Base-by-base conservation (phyloP, 2,329 filamentous ascomycete species). In the Colletotrichum theobromicola region DNA sequence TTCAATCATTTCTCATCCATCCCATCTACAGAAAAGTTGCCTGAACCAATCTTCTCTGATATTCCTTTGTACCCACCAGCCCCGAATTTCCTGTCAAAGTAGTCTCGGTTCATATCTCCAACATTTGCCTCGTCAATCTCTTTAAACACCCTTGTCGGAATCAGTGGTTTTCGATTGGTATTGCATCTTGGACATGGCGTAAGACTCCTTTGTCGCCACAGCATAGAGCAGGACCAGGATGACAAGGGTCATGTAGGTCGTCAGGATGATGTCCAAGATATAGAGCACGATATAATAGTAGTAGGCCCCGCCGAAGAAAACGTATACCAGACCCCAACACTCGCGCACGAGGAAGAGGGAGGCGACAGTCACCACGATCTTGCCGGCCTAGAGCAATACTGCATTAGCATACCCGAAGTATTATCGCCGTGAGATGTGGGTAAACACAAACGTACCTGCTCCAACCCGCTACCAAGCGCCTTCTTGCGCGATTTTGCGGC, bases 81-180 rank as follows among this genome's bases (percentile, higher is more conserved):
- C n/a, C 42, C 42, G n/a, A 21, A 50, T 10, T 21, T 50, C 42
- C 21, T 50, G 10, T 50, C n/a, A 50, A 0, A 21, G n/a, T 21
- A 21, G n/a, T 50, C 42, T 50, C 42, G n/a, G 21, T 50, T 12
- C 5, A 12, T 7, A 13, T 50, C n/a, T 21, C 42, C 42, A 10
- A 21, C 10, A 1, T 0, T 1, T 6, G 42, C 12, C 5, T 21
- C 0, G 10, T 21, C 42, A 7, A 50, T 6, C n/a, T n/a, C 21
- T n/a, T 50, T n/a, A 50, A 21, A 50, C 10, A 0, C n/a, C 42
- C n/a, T 50, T 50, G n/a, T 50, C 42, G n/a, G 42, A 21, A 21
- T 21, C 42, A 21, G n/a, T 13, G 42, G 10, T 3, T 50, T 60
- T 60, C 65, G 26, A 69, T 55, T 30, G 70, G 18, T 55, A 61